phyloP scores from a whole-genome alignment of 805 yeast species.

The Cyberlindnera maclurae region DNA sequence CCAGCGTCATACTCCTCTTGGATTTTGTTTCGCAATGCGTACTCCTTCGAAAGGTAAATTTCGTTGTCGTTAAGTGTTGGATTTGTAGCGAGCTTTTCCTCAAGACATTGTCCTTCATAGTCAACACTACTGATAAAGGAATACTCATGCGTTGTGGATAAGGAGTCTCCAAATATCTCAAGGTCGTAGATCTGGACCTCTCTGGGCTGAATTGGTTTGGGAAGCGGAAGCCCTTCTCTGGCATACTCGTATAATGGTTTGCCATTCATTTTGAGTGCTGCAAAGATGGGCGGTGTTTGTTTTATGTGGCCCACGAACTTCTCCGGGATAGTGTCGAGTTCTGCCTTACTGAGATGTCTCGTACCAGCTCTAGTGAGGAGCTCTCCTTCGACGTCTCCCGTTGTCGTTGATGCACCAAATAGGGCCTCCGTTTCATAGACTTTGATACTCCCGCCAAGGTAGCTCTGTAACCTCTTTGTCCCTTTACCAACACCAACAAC shows the following conservation, averaged over 20 bases:
- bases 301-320: slow-evolving; percentile 74
- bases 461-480: slow-evolving; percentile 71
- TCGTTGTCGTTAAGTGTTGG: slow-evolving; percentile 52
- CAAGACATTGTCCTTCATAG: slow-evolving; percentile 45
- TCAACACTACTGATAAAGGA: slow-evolving; percentile 36
- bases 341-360: slow-evolving; percentile 48
- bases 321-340: slow-evolving; percentile 40
- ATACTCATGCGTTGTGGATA: slow-evolving; percentile 51
- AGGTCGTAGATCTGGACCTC: slow-evolving; percentile 55
- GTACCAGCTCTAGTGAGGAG: slow-evolving; percentile 51
- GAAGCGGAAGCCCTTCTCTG: slow-evolving; percentile 76
- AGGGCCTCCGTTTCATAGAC: slow-evolving; percentile 79
- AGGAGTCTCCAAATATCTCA: slow-evolving; percentile 44
- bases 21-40: slow-evolving; percentile 36
- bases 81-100: slow-evolving; percentile 30
- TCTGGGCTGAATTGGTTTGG: slow-evolving; percentile 74
- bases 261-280: slow-evolving; percentile 93
- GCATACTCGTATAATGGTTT: slow-evolving; percentile 93
- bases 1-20: slow-evolving; percentile 32
- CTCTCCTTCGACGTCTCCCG: slow-evolving; percentile 91
- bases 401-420: slow-evolving; percentile 85
- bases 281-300: slow-evolving; percentile 93
- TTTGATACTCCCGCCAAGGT: slow-evolving; percentile 68
- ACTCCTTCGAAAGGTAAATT: slow-evolving; percentile 53
- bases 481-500: slow-evolving; percentile 92